A percentile compares a stretch with the other conserved stretches of the same genome.
Conservation (phyloP, 495 filamentous ascomycete genomes). For the Penicillium herquei region DNA sequence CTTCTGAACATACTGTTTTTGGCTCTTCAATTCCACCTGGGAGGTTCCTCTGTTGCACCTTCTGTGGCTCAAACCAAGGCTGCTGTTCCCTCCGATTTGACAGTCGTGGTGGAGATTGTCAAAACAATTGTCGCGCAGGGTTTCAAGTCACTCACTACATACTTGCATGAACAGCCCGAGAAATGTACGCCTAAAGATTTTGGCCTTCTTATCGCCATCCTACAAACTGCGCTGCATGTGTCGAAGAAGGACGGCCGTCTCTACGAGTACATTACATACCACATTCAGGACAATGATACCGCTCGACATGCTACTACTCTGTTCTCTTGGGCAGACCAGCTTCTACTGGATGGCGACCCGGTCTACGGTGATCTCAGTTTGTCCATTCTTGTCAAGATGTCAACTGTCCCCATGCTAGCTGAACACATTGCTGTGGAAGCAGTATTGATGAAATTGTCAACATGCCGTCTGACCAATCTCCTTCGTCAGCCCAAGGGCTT, state of each 20-base stretch:
- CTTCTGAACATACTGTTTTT: conserved; percentile 85
- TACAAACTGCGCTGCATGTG: conserved; percentile 76
- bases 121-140: conserved; percentile 75
- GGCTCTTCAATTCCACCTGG: conserved; percentile 62
- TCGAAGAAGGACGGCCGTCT: conserved; percentile 41
- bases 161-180: conserved; percentile 64
- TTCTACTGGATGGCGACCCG: conserved; percentile 72
- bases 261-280: conserved; percentile 61
- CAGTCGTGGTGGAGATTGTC: conserved; percentile 68
- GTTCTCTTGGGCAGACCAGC: conserved; percentile 90
- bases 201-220: conserved; percentile 81
- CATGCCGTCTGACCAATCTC: conserved; percentile 70
- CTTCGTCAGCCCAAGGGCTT: conserved; percentile 67
- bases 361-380: conserved; percentile 89
- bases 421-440: conserved; percentile 87
- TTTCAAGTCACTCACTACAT: conserved; percentile 71
- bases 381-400: conserved; percentile 84
- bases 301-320: conserved; percentile 80
- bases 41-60: conserved; percentile 19
- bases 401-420: conserved; percentile 74
- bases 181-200: conserved; percentile 66
- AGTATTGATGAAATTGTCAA: conserved; percentile 70
- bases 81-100: conserved; percentile 40
- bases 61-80: conserved; percentile 39
- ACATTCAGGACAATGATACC: conserved; percentile 61